Evolutionary conservation across 495 filamentous ascomycete species (phyloP), one percentile per base, ranked within the genome.

Genomic region (Thozetella sp.): DNA sequence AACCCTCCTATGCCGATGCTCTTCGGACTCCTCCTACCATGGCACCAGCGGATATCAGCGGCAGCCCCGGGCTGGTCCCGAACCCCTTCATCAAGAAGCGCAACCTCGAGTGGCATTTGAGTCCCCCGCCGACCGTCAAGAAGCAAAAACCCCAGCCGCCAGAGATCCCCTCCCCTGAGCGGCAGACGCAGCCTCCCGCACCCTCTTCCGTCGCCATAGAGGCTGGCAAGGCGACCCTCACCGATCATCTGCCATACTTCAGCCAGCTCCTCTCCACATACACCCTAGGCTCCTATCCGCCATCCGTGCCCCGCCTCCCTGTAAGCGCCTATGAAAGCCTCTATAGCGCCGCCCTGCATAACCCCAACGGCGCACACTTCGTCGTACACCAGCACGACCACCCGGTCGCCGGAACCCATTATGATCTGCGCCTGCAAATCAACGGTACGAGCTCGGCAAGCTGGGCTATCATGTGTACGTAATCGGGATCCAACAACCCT

Each of bases 301-400:
- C 59, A 0, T 27, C 40, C 9, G 59, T 17, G 4, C 76, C 80
- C 20, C 69, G 74, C 25, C 63, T 88, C 0, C 60, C 73, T 0
- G 77, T 86, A 26, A 54, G 66, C 0, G 67, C 69, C 2, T 90
- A 86, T 69, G 53, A 58, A 24, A 65, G 72, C n/a, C 71, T 90
- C 1, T 90, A 89, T 68, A 64, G 67, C 24, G 64, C 73, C 10
- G 84, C 84, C 54, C 54, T 65, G 54, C 77, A 59, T 68, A 83
- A 54, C 54, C 63, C 4, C 52, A 72, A 12, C 19, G 88, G 86
- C 11, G 74, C 71, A 22, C 87, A 90, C 63, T 89, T 88, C 61
- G 79, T 90, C 30, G 76, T 90, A 25, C 85, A 89, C 67, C 88
- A 90, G 64, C 88, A 90, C 65, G 88, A 90, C 59, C 88, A 90